Evolutionary conservation across 2,329 filamentous ascomycete genomes (phyloP).

Genomic region (Colletotrichum liaoningense): DNA sequence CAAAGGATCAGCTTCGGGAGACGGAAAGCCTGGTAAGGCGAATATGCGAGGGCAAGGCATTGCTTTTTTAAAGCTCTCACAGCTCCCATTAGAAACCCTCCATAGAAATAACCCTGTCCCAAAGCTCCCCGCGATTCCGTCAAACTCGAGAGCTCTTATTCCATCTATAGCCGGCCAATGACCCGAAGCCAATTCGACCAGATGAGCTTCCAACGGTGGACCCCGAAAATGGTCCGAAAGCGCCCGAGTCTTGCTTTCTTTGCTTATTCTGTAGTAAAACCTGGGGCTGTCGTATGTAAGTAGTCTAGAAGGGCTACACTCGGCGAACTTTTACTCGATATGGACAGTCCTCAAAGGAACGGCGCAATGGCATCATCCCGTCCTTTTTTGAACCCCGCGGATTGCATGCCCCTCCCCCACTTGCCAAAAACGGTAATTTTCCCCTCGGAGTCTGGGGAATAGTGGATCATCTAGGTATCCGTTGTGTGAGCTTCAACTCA

Average conservation of each 20-base stretch:
- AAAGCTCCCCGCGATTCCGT: not conserved
- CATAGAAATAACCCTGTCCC: not conserved
- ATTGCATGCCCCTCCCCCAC: not conserved
- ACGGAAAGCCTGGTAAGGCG: not conserved
- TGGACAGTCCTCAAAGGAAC: not conserved
- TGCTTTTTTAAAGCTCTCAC: not conserved
- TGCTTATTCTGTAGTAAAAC: not conserved
- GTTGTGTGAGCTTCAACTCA: too few species aligned
- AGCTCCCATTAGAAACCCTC: not conserved
- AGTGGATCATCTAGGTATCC: too few species aligned
- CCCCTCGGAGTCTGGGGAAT: slow-evolving; percentile 14
- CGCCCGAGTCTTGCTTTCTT: not conserved
- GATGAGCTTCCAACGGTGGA: not conserved
- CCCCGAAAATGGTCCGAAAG: slow-evolving; percentile 13
- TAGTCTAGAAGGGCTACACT: not conserved
- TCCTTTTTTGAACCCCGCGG: slow-evolving; percentile 4
- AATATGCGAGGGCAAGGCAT: too few species aligned
- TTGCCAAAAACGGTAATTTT: slow-evolving; percentile 12
- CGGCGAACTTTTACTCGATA: slow-evolving; percentile 6
- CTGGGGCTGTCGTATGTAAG: not conserved
- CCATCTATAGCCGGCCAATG: slow-evolving; percentile 23
- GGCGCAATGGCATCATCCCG: slow-evolving; percentile 19
- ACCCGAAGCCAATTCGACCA: not conserved
- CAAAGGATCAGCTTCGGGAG: not conserved
- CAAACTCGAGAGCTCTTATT: not conserved